Base-by-base conservation (phyloP, 352 stramenopile genomes). In the Globisporangium splendens region DNA sequence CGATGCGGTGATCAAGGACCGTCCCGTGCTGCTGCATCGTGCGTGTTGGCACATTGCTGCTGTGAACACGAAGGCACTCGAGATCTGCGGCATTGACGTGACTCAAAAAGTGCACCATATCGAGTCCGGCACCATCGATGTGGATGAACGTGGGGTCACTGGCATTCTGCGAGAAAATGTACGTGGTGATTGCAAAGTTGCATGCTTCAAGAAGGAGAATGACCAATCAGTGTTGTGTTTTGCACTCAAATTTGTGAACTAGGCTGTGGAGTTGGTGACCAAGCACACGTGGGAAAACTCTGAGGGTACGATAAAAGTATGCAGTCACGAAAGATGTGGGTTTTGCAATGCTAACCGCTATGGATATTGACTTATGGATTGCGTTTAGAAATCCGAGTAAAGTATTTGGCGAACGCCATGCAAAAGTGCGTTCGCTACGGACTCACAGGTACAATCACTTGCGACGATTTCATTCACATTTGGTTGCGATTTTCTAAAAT, bases 1-100 rank as follows among this genome's bases (percentile, higher is more conserved):
- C 13, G 89, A 97, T 62, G 73, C 68, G 0, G 83, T 93, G 52
- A 69, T 94, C 17, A 65, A 59, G 6, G 69, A 74, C 48, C 81
- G 81, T 0, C 86, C 87, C 0, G 79, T 96, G 35, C 61, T 96
- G 46, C 70, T 97, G 15, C 91, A 95, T 63, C 86, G 89, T n/a
- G 80, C 74, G 2, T 97, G 89, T 52, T 96, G 86, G 86, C 89
- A 97, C 58, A 94, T 96, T 60, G 79, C 79, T 31, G 85, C 88
- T 1, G 87, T 83, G 39, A 97, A 95, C 58, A 92, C 85, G 13
- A 89, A 85, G 56, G 89, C 89, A 28, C 68, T 96, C 8, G 81
- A 93, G 48, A 68, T 89, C 39, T 77, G 77, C 7, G 77, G 73
- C 14, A 61, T 93, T 17, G 65, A 89, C 35, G 46, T 79, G 43